Evolutionary conservation across 345 rosid species (phyloP), one percentile per base, ranked within the genome.

Genomic region (Mallotus nudiflorus): DNA sequence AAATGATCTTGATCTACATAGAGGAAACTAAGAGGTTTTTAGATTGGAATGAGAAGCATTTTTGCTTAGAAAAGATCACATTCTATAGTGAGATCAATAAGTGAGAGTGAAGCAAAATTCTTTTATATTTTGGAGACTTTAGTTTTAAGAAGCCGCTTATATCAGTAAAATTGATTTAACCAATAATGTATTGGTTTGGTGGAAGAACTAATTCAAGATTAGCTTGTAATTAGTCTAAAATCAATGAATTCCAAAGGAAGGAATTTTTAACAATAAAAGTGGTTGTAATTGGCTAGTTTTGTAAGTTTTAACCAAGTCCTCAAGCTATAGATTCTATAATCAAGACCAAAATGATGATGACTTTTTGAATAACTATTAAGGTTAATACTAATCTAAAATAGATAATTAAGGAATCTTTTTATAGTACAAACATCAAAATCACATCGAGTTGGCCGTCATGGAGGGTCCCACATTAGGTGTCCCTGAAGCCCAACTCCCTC

Each of bases 371-470:
- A 50, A 66, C n/a, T 22, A n/a, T 50, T 31, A 8, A 29, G 39
- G 54, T 1, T 19, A 42, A 15, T 11, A 18, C n/a, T 13, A 20
- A 42, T 37, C 61, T 55, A 13, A 35, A n/a, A 54, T 39, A 27
- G n/a, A 74, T 52, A 62, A 57, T 44, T 42, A 44, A 11, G 73
- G 79, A 79, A 82, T 76, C 70, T 76, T 48, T n/a, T 19, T 44
- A 60, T 18, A 69, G 51, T 27, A 75, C 22, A 9, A 50, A 62
- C 35, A 57, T 51, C 66, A 55, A 15, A 29, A 52, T 67, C 69
- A 50, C 1, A 42, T 2, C 29, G 29, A 33, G 42, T 50, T 63
- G 64, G 59, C 73, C 54, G 35, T 29, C 16, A 13, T 74, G 65
- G 65, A 18, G 78, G 80, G 57, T 27, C 75, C 79, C 62, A n/a